Evolutionary conservation across 2,329 filamentous ascomycete species (phyloP).

Genomic region (Penicillium occitanis): DNA sequence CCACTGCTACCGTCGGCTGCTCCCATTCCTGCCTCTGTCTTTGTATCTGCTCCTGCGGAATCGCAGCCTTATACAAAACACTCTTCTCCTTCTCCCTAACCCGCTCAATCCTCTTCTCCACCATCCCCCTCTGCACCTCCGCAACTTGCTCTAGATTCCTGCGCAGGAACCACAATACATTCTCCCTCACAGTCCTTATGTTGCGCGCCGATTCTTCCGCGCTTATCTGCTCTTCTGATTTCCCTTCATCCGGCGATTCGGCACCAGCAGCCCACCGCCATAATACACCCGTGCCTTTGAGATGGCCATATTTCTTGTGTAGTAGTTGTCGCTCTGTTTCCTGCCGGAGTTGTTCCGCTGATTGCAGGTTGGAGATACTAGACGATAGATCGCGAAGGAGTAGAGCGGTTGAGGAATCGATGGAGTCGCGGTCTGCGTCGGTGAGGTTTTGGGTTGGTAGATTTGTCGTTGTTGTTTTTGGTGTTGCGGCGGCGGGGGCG

Average conservation of each 20-base stretch:
- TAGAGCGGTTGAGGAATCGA: conserved; percentile 83
- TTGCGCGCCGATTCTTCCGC: conserved; percentile 71
- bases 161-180: conserved; percentile 78
- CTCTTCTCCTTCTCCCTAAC: conserved; percentile 89
- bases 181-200: conserved; percentile 71
- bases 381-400: conserved; percentile 82
- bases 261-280: conserved; percentile 66
- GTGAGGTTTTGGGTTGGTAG: conserved; percentile 60
- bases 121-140: conserved; percentile 81
- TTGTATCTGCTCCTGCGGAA: background rate
- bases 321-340: conserved; percentile 71
- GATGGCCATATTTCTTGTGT: conserved; percentile 66
- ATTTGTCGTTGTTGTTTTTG: background rate
- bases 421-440: conserved; percentile 77
- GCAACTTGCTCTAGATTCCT: conserved; percentile 73
- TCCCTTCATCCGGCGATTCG: conserved; percentile 39
- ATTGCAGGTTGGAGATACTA: conserved; percentile 74
- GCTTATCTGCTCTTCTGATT: conserved; percentile 64
- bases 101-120: conserved; percentile 80
- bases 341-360: conserved; percentile 78
- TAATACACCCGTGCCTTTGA: conserved; percentile 41
- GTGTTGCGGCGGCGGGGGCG: conserved; percentile 52
- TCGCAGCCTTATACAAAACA: conserved; percentile 66
- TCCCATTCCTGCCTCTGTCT: conserved; percentile 22
- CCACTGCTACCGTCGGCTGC: conserved; percentile 3